These are phyloP conservation scores for Phylloporus sp. DNA, from an alignment of 768 basidiomycete genomes.

Conservation along the genomic window DNA sequence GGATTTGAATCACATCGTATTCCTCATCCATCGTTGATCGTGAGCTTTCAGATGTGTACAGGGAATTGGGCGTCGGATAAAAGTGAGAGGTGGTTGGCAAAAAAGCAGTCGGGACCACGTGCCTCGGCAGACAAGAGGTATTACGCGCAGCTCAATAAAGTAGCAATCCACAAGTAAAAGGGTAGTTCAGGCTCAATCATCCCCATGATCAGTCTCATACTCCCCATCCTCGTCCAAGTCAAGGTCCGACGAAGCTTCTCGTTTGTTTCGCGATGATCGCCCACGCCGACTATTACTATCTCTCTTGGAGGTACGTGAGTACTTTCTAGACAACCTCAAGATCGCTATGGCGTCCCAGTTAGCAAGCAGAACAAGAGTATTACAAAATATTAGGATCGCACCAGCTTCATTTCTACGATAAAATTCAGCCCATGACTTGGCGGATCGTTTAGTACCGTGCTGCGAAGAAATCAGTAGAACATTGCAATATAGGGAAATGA, in stretches of 20 bases:
- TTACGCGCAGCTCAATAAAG: conserved; percentile 5
- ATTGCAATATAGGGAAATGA: neutral
- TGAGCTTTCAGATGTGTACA: conserved; percentile 10
- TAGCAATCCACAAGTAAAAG: conserved; percentile 2
- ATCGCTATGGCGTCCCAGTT: conserved; percentile 17
- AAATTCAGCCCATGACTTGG: conserved; percentile 60
- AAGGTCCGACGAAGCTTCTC: neutral
- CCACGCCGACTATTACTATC: conserved; percentile 17
- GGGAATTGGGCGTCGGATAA: conserved; percentile 1
- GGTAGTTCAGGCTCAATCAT: neutral
- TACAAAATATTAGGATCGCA: conserved; percentile 26
- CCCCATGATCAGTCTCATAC: conserved; percentile 19
- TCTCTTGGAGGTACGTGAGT: conserved; percentile 13
- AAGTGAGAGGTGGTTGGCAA: conserved; percentile 13
- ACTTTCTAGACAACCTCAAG: conserved; percentile 25
- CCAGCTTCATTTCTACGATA: conserved; percentile 51
- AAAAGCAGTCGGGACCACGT: conserved; percentile 25
- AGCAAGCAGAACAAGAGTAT: neutral
- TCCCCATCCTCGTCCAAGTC: conserved; percentile 19
- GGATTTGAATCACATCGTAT: conserved; percentile 70
- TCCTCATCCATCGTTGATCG: conserved; percentile 87
- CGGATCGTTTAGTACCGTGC: conserved; percentile 47
- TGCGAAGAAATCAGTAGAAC: conserved; percentile 22
- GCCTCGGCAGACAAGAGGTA: conserved; percentile 11
- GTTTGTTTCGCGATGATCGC: conserved; percentile 19